These are phyloP conservation scores for Vitellaria paradoxa DNA, from an alignment of 179 eudicot genomes.

Conservation along the genomic window DNA sequence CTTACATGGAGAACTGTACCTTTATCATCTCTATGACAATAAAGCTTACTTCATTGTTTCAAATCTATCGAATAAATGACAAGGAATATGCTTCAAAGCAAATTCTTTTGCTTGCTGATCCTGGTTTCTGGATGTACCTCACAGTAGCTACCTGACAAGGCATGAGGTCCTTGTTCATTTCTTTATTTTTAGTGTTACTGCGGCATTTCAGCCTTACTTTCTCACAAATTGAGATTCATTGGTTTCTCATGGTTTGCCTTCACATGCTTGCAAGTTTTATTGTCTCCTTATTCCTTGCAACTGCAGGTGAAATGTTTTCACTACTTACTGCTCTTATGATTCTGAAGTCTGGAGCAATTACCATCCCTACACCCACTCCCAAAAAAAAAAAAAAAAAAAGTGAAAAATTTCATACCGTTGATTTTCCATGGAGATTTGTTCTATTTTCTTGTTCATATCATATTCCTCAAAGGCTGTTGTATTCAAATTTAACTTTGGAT, in stretches of 20 bases:
- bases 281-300: not conserved
- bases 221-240: not conserved
- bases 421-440: not conserved
- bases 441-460: not conserved
- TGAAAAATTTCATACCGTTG: not conserved
- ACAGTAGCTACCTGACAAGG: not conserved
- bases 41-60: not conserved
- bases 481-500: not conserved
- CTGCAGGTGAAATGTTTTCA: not conserved
- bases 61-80: not conserved
- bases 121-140: not conserved
- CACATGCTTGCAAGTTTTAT: conserved; percentile 1
- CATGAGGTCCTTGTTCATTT: not conserved
- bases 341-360: not conserved
- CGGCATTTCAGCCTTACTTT: not conserved
- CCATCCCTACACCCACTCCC: too few relatives aligned
- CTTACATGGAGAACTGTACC: not conserved
- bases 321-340: not conserved
- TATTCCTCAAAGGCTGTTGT: not conserved
- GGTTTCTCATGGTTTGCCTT: not conserved
- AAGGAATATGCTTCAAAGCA: not conserved
- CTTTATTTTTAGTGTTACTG: not conserved
- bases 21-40: not conserved
- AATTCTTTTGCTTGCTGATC: not conserved
- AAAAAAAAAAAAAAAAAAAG: not conserved